Evolutionary conservation across 2,329 filamentous ascomycete species (phyloP), one percentile per base, ranked within the genome.

Genomic region (Huntiella abstrusa): DNA sequence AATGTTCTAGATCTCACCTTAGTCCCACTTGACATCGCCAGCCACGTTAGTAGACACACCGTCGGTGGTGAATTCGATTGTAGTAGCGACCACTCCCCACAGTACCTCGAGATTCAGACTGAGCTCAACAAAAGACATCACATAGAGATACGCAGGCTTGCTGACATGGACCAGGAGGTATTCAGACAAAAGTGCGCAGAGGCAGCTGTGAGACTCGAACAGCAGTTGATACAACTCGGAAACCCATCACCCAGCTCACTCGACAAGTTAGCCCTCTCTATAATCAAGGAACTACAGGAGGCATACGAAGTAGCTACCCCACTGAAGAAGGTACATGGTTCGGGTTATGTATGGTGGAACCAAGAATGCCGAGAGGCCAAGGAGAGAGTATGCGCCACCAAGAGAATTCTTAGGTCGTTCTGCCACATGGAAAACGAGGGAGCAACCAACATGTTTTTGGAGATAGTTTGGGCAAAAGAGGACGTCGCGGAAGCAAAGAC

Each of bases 11-110:
- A 44, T 17, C 42, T 35, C 1, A 15, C 37, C 5, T 3, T 39
- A 15, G 37, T 17, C 12, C 16, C 6, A 10, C 16, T 15, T 5
- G 16, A 44, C 33, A 4, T 33, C n/a, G 34, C 28, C 28, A 15
- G 7, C 41, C 34, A 35, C 8, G 16, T 44, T n/a, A 4, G 6
- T 4, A n/a, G 15, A 8, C 35, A 44, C 8, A 8, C 17, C 4
- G 8, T 11, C 2, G 33, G 28, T 33, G 33, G 41, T 10, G 33
- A 35, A n/a, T 17, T 44, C 4, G 41, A 44, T 34, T 44, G 33
- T 33, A 33, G 41, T n/a, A 44, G 41, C 41, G 41, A 44, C 33
- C 41, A 44, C 41, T 44, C 41, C 8, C 41, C 33, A 19, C 41
- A 44, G 33, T 11, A 19, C 8, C 12, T 39, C 5, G 13, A 39